phyloP scores from a whole-genome alignment of 2,329 filamentous ascomycete genomes.

The Exophiala phaeomuriformis region DNA sequence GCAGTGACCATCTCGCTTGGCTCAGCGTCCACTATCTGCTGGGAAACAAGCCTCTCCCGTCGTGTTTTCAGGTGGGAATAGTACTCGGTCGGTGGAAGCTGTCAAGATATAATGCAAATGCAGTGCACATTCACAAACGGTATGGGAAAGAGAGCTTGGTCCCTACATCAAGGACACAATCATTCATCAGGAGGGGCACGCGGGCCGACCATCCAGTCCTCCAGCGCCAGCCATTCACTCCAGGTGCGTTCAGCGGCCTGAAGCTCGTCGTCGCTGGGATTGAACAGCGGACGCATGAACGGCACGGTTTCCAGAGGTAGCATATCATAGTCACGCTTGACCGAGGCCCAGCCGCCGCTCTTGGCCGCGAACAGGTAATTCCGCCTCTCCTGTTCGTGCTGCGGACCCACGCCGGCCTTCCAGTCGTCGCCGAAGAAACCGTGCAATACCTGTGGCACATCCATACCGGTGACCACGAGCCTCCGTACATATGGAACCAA shows the following conservation, averaged over 20 bases:
- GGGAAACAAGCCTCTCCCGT: no score
- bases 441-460: constrained; percentile 76
- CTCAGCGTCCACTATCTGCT: no score
- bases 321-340: constrained; percentile 89
- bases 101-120: no score
- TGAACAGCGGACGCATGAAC: constrained; percentile 78
- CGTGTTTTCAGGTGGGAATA: no score
- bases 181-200: constrained; percentile 41
- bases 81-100: no score
- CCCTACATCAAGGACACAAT: background rate
- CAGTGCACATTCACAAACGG: no score
- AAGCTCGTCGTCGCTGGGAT: constrained; percentile 73
- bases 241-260: constrained; percentile 73
- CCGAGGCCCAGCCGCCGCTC: constrained; percentile 78
- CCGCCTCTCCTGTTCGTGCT: constrained; percentile 81
- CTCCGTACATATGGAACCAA: constrained; percentile 85
- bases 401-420: constrained; percentile 65
- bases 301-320: constrained; percentile 74
- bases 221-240: constrained; percentile 95
- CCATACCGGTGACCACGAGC: constrained; percentile 84
- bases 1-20: no score
- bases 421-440: constrained; percentile 97
- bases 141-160: no score
- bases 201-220: constrained; percentile 96
- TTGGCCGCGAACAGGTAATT: constrained; percentile 96